Conservation (phyloP, 129 eudicot genomes). For the Flaveria ramosissima region DNA sequence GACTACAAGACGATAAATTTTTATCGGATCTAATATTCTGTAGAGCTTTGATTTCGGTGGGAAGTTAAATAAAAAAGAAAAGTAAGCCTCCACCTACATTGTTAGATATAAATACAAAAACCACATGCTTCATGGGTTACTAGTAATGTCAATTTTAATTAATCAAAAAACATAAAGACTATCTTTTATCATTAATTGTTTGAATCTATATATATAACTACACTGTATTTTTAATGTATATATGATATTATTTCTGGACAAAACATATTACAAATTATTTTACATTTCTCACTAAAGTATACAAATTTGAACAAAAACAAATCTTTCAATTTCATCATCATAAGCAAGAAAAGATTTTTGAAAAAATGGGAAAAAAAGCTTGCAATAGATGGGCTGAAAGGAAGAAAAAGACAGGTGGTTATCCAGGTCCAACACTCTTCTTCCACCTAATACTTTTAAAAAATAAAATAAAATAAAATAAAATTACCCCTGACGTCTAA, state of each 20-base stretch:
- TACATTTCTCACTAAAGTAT: no score
- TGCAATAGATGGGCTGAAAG: not conserved
- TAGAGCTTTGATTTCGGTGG: not conserved
- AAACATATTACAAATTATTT: no score
- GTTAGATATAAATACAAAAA: not conserved
- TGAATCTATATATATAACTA: not conserved
- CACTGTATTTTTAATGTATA: not conserved
- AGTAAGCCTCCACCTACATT: not conserved
- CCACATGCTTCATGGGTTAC: no score
- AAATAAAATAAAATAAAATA: not conserved
- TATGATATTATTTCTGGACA: not conserved
- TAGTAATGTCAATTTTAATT: no score
- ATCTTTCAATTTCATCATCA: not conserved
- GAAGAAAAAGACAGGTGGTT: not conserved
- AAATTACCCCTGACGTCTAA: not conserved
- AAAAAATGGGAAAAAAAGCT: not conserved
- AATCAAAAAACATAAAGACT: no score
- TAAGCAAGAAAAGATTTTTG: not conserved
- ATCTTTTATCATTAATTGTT: not conserved
- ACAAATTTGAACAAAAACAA: not conserved
- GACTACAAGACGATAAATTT: no score
- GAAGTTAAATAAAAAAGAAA: not conserved
- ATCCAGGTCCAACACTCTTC: slow-evolving; percentile 7
- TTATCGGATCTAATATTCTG: not conserved
- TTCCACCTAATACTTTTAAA: not conserved